phyloP scores from a whole-genome alignment of 1,284 basidiomycete species.

The Uromyces viciae-fabae region DNA sequence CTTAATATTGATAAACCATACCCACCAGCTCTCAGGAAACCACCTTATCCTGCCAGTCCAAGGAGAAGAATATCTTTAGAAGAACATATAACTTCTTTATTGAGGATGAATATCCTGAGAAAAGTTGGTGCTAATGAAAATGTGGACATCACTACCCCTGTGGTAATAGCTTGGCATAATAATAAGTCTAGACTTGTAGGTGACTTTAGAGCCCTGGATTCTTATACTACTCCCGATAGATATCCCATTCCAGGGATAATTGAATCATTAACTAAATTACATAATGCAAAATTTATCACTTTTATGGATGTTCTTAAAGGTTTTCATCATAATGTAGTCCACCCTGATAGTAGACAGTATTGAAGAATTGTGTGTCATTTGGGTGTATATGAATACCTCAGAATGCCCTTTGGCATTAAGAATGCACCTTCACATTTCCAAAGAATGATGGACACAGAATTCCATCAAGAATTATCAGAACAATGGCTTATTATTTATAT shows the following conservation, averaged over 20 bases:
- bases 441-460: slow-evolving; percentile 6
- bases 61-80: neutral
- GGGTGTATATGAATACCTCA: slow-evolving; percentile 10
- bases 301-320: slow-evolving; percentile 22
- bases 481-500: slow-evolving; percentile 5
- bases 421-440: slow-evolving; percentile 22
- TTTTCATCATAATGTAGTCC: slow-evolving; percentile 12
- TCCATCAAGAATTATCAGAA: neutral
- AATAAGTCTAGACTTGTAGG: slow-evolving; percentile 10
- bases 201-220: slow-evolving; percentile 5
- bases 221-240: slow-evolving; percentile 8
- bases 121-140: slow-evolving; percentile 15
- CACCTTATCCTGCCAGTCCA: neutral
- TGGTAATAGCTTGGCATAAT: neutral
- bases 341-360: neutral
- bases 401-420: slow-evolving; percentile 26
- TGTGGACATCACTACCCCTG: slow-evolving; percentile 28
- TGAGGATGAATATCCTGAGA: neutral
- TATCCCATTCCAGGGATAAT: neutral
- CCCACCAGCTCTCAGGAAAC: neutral
- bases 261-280: neutral
- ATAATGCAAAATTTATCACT: slow-evolving; percentile 1
- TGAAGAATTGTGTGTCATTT: neutral
- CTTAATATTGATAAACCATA: neutral
- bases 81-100: slow-evolving; percentile 15